These are phyloP conservation scores for Begonia peltatifolia DNA, from an alignment of 306 rosid genomes.

Conservation along the genomic window DNA sequence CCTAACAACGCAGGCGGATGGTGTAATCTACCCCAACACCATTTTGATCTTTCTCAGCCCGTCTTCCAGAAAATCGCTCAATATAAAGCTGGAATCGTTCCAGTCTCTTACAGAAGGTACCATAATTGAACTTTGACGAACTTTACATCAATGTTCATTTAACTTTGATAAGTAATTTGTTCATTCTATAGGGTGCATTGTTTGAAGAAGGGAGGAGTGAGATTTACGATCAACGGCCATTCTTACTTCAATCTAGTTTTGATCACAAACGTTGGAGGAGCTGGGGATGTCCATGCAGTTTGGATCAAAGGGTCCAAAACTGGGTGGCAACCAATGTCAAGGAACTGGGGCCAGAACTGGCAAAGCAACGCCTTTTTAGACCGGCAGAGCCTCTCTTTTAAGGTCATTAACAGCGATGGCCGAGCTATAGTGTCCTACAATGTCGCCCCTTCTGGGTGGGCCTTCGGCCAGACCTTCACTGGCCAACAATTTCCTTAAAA, in stretches of 20 bases:
- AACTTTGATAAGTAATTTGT: neutral
- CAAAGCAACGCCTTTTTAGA: constrained; percentile 53
- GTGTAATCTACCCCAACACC: constrained; percentile 81
- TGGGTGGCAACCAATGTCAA: constrained; percentile 53
- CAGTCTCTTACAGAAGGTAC: constrained; percentile 53
- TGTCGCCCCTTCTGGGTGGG: constrained; percentile 47
- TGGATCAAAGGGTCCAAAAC: constrained; percentile 68
- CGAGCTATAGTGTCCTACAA: constrained; percentile 31
- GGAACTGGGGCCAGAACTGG: constrained; percentile 93
- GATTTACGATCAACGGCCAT: constrained; percentile 78
- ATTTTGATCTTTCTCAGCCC: constrained; percentile 73
- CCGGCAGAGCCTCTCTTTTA: constrained; percentile 63
- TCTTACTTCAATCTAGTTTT: constrained; percentile 59
- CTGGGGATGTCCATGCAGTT: constrained; percentile 60
- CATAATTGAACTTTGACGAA: too few relatives aligned
- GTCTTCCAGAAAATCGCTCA: constrained; percentile 51
- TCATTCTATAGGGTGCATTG: constrained; percentile 42
- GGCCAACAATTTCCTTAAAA: constrained; percentile 37
- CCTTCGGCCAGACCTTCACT: constrained; percentile 57
- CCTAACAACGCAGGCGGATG: constrained; percentile 72
- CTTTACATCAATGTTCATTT: neutral
- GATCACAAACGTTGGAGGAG: too few relatives aligned
- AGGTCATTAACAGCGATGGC: constrained; percentile 57
- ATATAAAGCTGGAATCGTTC: constrained; percentile 59
- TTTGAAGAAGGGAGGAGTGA: constrained; percentile 55